Evolutionary conservation across 2,329 filamentous ascomycete genomes (phyloP), one percentile per base, ranked within the genome.

Genomic region (Fusarium torulosum): DNA sequence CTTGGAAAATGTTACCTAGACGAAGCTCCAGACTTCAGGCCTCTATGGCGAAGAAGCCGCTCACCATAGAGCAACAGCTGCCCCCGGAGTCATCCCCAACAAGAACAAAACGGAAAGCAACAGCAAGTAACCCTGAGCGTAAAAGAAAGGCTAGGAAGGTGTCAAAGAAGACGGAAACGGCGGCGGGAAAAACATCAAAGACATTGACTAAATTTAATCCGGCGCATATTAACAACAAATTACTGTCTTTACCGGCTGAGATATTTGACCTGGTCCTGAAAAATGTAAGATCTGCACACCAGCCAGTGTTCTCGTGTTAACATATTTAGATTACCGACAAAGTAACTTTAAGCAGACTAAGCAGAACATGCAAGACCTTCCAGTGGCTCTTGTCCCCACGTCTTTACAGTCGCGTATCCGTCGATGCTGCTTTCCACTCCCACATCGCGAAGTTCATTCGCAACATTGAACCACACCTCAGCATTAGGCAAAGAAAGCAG

Each of bases 371-470:
- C 53, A 72, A 70, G 25, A 37, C 5, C 14, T 66, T 45, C 21
- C 35, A 71, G 25, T 42, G 44, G 1, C 33, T 66, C 17, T 35
- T 63, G 21, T 45, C 56, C 2, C 69, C 66, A 7, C 50, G 23
- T 3, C 57, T 72, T 7, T 50, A 72, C 19, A 40, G 50, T 2
- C 70, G 58, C 6, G 15, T 71, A 13, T 38, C 53, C 0, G 60
- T 62, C 6, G 53, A 42, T 20, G 57, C 52, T 15, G 27, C 40
- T 43, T 60, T 45, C 20, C 60, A 70, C 23, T 61, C 59, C 1
- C 51, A 70, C 31, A 70, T 71, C 7, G 37, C 27, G 21, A 64
- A 63, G 31, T 37, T 71, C 17, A 72, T 68, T 8, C 64, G 65
- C 20, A 37, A 56, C 7, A 38, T 70, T 13, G 67, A 69, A 33